A percentile compares a stretch with the other conserved stretches of the same genome.
Evolutionary conservation across 2,329 filamentous ascomycete genomes (phyloP).

Genomic region (Botrytis medusae): DNA sequence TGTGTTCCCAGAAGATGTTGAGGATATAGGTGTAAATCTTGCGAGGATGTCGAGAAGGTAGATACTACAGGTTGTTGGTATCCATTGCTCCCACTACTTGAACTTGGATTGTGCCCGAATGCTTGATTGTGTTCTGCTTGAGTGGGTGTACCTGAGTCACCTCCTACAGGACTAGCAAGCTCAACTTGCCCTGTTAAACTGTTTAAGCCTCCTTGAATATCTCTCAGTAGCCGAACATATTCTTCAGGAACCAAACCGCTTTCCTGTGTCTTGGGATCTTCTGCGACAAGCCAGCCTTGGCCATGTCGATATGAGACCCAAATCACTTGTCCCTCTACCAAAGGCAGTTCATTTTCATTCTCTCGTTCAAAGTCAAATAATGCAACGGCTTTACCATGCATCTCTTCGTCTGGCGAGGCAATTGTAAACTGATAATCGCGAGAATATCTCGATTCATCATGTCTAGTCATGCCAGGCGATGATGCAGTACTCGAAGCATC

Average conservation of each 20-base stretch:
- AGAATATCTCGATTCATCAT: slow-evolving; percentile 78
- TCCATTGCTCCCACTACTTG: slow-evolving; percentile 53
- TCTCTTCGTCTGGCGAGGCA: slow-evolving; percentile 92
- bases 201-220: slow-evolving; percentile 87
- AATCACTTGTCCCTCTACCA: slow-evolving; percentile 93
- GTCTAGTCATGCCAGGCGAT: slow-evolving; percentile 57
- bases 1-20: slow-evolving; percentile 63
- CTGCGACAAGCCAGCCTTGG: slow-evolving; percentile 95
- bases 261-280: slow-evolving; percentile 91
- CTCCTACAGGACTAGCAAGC: slow-evolving; percentile 48
- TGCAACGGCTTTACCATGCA: slow-evolving; percentile 94
- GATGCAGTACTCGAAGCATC: slow-evolving; percentile 59
- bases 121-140: slow-evolving; percentile 55
- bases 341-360: slow-evolving; percentile 91
- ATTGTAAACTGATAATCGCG: slow-evolving; percentile 94
- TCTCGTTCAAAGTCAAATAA: slow-evolving; percentile 93
- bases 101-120: slow-evolving; percentile 49
- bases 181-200: slow-evolving; percentile 63
- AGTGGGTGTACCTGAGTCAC: slow-evolving; percentile 61
- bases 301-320: slow-evolving; percentile 95
- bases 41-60: slow-evolving; percentile 69
- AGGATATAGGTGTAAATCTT: slow-evolving; percentile 67
- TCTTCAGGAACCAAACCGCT: slow-evolving; percentile 94
- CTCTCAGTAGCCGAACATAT: slow-evolving; percentile 86
- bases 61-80: slow-evolving; percentile 68